phyloP scores from a whole-genome alignment of 352 stramenopile genomes.

The Phytophthora fragariaefolia region DNA sequence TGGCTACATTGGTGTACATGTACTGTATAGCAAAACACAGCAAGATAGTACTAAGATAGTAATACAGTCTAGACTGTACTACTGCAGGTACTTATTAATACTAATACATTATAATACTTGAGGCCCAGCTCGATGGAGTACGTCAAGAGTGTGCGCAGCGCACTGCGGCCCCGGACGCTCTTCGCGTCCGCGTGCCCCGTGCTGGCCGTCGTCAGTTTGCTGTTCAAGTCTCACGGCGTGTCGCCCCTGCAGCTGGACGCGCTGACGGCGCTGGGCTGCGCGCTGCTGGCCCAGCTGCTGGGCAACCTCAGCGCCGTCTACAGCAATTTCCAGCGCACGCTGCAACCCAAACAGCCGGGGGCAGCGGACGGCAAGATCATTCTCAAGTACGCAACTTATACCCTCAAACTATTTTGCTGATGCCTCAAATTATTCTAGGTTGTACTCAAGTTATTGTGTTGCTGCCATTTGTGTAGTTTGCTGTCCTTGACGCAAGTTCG shows the following conservation, averaged over 20 bases:
- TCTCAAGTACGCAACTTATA: constrained; percentile 57
- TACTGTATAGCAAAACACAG: too few relatives aligned
- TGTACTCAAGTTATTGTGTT: constrained; percentile 5
- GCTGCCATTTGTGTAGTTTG: constrained; percentile 42
- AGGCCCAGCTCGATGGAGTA: constrained; percentile 23
- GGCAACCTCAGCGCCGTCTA: constrained; percentile 79
- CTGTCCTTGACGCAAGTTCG: constrained; percentile 76
- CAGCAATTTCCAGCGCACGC: constrained; percentile 70
- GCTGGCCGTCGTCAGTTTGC: constrained; percentile 59
- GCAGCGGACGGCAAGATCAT: constrained; percentile 49
- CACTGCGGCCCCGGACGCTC: constrained; percentile 60
- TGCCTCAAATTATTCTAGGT: not conserved
- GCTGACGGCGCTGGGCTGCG: constrained; percentile 44
- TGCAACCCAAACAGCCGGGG: constrained; percentile 52
- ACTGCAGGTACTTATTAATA: too few relatives aligned
- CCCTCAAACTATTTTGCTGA: not conserved
- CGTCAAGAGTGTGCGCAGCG: constrained; percentile 32
- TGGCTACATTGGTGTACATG: constrained; percentile 5
- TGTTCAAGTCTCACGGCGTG: constrained; percentile 45
- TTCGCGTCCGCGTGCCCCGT: constrained; percentile 65
- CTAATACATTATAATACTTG: too few relatives aligned
- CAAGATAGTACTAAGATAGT: too few relatives aligned
- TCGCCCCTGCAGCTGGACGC: constrained; percentile 53
- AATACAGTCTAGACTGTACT: too few relatives aligned
- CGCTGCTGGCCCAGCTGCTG: constrained; percentile 69